Base-by-base conservation (phyloP, 1,284 basidiomycete genomes). In the Mycena sp. region DNA sequence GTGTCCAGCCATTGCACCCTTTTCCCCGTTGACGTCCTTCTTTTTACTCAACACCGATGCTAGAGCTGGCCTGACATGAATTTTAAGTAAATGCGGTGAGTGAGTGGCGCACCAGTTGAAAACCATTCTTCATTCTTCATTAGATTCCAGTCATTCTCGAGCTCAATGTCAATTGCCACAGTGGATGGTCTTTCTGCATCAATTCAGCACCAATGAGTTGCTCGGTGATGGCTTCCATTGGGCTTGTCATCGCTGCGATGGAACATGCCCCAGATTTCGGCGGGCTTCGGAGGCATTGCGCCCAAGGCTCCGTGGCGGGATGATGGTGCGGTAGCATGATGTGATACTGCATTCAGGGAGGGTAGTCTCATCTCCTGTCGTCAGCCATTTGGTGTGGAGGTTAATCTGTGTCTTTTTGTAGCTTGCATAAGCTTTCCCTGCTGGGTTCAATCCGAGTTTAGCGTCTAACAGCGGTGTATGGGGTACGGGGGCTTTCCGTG, bases 1-100 rank as follows among this genome's bases (percentile, higher is more conserved):
- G 25, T 61, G 59, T 4, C 43, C 59, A 0, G 59, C 59, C 59
- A 61, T 61, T n/a, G 59, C 59, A 2, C 35, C 28, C 30, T 61
- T 61, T 21, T 61, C 53, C 7, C 58, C 60, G 40, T 48, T 48
- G 11, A 35, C 25, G 35, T 49, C 44, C 11, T 44, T 43, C 46
- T 29, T 38, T 28, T 56, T 35, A 28, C 30, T 37, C 54, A 46
- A 46, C 46, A 25, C 43, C 1, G 54, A 26, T 29, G 55, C 55
- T n/a, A 46, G 32, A 25, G 54, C 54, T 56, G 23, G 25, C 6
- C 29, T 17, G 10, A 23, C 3, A 29, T 46, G 12, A 56, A 38
- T 44, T 35, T 38, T 4, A 11, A 12, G n/a, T n/a, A 19, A 2
- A 56, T 37, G 4, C n/a, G 23, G 32, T 46, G n/a, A 38, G 30